phyloP scores from a whole-genome alignment of 2,329 filamentous ascomycete genomes.

The Fusarium zealandicum region DNA sequence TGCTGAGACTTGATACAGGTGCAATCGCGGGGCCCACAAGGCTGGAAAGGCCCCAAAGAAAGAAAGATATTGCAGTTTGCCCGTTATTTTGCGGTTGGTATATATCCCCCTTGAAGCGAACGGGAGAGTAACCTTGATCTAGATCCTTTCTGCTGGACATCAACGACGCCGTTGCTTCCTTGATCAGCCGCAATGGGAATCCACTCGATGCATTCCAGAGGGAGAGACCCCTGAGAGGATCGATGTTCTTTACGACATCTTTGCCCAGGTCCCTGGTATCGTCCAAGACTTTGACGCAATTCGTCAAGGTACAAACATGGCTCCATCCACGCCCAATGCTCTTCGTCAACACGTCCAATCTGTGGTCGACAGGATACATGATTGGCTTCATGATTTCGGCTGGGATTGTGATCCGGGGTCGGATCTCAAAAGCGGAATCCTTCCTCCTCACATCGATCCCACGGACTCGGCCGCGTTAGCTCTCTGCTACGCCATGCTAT shows the following conservation, averaged over 20 bases:
- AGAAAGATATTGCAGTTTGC: slow-evolving; percentile 10
- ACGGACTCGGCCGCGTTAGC: slow-evolving; percentile 15
- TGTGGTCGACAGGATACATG: neutral
- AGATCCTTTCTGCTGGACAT: slow-evolving; percentile 24
- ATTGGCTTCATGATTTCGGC: slow-evolving; percentile 3
- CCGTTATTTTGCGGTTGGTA: slow-evolving; percentile 15
- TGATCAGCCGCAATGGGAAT: slow-evolving; percentile 23
- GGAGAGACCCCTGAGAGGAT: slow-evolving; percentile 5
- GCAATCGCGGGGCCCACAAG: slow-evolving; percentile 18
- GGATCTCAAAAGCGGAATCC: neutral
- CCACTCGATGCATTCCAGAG: neutral
- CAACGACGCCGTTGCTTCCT: slow-evolving; percentile 20
- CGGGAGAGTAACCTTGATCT: neutral
- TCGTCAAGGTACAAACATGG: neutral
- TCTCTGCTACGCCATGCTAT: slow-evolving; percentile 10
- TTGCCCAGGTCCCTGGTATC: slow-evolving; percentile 8
- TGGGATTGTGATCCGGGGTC: slow-evolving; percentile 4
- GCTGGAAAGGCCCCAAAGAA: neutral
- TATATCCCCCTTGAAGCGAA: rapidly evolving
- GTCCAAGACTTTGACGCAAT: slow-evolving; percentile 6
- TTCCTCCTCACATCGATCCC: neutral
- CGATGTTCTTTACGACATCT: slow-evolving; percentile 13
- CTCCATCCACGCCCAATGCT: neutral
- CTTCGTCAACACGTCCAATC: neutral
- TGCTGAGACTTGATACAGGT: neutral